phyloP scores from a whole-genome alignment of 2,329 filamentous ascomycete genomes.

The Cucurbitaria berberidis region DNA sequence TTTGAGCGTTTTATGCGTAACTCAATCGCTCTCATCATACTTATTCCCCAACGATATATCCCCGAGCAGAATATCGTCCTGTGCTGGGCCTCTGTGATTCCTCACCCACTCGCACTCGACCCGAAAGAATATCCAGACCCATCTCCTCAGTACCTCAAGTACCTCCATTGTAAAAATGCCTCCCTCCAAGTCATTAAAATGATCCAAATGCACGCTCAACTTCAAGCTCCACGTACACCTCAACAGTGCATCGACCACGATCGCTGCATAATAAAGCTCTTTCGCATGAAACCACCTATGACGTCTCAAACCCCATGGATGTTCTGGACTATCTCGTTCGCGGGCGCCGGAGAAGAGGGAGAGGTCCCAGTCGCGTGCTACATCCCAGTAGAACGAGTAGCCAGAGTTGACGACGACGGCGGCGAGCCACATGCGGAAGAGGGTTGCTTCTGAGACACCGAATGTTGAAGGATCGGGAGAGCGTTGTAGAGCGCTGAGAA shows the following conservation, averaged over 20 bases:
- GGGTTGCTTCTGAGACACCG: conserved; percentile 60
- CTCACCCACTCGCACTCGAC: conserved; percentile 88
- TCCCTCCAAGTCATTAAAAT: conserved; percentile 84
- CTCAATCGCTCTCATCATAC: conserved; percentile 63
- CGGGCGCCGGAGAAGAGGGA: conserved; percentile 71
- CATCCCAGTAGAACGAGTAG: conserved; percentile 99
- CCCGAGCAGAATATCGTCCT: conserved; percentile 75
- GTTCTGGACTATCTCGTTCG: conserved; percentile 66
- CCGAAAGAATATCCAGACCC: conserved; percentile 97
- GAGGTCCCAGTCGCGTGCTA: conserved; percentile 95
- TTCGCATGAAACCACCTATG: conserved; percentile 74
- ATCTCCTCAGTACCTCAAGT: conserved; percentile 84
- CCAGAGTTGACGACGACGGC: conserved; percentile 82
- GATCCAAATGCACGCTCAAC: conserved; percentile 79
- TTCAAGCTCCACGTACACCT: conserved; percentile 93
- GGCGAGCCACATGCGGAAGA: conserved; percentile 66
- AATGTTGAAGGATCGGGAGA: conserved; percentile 61
- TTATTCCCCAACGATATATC: conserved; percentile 66
- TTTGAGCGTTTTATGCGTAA: background rate
- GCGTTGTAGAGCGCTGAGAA: conserved; percentile 77
- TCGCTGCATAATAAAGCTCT: conserved; percentile 80
- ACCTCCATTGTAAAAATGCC: conserved; percentile 88
- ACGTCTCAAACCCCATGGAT: conserved; percentile 79
- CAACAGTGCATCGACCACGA: conserved; percentile 78
- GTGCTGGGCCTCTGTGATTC: conserved; percentile 62